These are phyloP conservation scores for Leccinum pellstonianum DNA, from an alignment of 768 basidiomycete species.

Conservation along the genomic window DNA sequence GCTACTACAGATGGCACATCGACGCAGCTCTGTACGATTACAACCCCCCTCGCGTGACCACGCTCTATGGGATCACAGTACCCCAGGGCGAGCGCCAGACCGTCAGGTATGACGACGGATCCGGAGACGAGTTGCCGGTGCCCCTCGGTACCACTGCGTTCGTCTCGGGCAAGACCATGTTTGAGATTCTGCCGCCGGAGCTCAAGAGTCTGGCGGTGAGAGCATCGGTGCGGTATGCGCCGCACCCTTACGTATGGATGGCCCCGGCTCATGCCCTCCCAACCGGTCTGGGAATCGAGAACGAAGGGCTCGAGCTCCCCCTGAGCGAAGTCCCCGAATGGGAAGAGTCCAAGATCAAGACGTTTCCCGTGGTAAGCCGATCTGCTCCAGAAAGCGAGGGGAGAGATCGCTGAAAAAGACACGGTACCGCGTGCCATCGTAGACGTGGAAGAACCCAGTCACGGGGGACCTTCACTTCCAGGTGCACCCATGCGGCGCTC, in stretches of 20 bases:
- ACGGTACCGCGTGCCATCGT: neutral
- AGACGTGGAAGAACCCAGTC: conserved; percentile 92
- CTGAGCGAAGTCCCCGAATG: conserved; percentile 74
- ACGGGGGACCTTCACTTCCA: conserved; percentile 84
- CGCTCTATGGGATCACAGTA: conserved; percentile 75
- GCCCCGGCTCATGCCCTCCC: conserved; percentile 66
- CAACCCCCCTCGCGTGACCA: conserved; percentile 80
- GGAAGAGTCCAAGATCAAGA: conserved; percentile 74
- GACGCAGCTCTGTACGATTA: conserved; percentile 82
- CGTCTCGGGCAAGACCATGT: conserved; percentile 79
- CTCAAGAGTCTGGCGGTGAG: conserved; percentile 82
- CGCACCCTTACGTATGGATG: conserved; percentile 94
- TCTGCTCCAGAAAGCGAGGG: neutral
- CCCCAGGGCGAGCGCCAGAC: conserved; percentile 65
- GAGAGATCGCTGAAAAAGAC: conserved; percentile 1
- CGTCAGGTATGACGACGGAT: conserved; percentile 81
- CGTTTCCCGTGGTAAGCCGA: conserved; percentile 56
- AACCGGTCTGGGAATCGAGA: conserved; percentile 82
- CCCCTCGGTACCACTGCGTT: conserved; percentile 89
- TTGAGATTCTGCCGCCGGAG: conserved; percentile 67
- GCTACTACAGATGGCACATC: conserved; percentile 93
- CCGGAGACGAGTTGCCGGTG: conserved; percentile 77
- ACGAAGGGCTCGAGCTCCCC: conserved; percentile 70
- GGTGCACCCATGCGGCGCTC: conserved; percentile 80
- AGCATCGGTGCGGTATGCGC: conserved; percentile 71